Base-by-base conservation (phyloP, 169 alveolate genomes). In the Plasmodium gonderi region DNA sequence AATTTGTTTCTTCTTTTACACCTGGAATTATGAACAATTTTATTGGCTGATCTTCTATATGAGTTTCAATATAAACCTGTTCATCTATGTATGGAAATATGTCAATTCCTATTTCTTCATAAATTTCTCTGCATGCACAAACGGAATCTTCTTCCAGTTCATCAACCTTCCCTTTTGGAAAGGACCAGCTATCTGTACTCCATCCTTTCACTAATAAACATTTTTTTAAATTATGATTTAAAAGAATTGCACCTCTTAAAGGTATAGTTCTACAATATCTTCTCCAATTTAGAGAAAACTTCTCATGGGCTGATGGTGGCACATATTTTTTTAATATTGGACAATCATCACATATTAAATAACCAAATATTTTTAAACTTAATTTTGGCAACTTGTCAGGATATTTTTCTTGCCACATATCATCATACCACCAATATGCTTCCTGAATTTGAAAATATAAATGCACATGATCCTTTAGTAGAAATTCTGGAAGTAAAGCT, bases 91-190 rank as follows among this genome's bases (percentile, higher is more conserved):
- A 90, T 20, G 94, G 82, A 29, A 96, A 91, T 26, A 97, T 96
- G 75, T 97, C 98, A 9, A 97, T 81, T 36, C 99, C 99, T 23
- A 98, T 96, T 94, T 98, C 99, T 96, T 98, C 99, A 80, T 92
- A 72, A 38, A 98, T 97, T 93, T 98, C 99, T 49, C 99, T 95
- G 31, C 96, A 95, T 8, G 99, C 99, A 54, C 99, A 98, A n/a
- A 91, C 96, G 36, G 95, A 95, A 83, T 97, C 99, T 33, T 90
- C 95, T 95, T 98, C 99, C 74, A 83, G 94, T 90, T 98, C 99
- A 91, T 98, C 99, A 51, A 96, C 96, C 87, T 98, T 98, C 33
- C 99, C 99, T 65, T 98, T 97, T 6, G 99, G 99, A 90, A 98
- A 98, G 85, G 97, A 92, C 98, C 98, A 98, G 69, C 92, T 87